Evolutionary conservation across 345 rosid species (phyloP), one percentile per base, ranked within the genome.

Genomic region (Raphanus sativus): DNA sequence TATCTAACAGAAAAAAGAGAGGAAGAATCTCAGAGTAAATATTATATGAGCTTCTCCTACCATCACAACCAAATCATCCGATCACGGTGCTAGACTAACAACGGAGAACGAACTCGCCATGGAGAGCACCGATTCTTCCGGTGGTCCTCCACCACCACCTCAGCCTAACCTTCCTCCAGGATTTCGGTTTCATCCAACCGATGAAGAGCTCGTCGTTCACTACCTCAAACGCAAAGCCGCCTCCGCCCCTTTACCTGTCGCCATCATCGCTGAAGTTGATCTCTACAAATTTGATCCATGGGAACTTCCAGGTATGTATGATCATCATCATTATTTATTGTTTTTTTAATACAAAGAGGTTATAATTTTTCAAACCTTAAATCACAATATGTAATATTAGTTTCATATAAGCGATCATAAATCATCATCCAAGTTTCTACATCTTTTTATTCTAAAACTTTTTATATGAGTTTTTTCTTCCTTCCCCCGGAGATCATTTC

Each of bases 181-280:
- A 0, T 95, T 95, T 88, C 83, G 99, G 42, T 95, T 95, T 87
- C 99, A 95, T 67, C 99, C 99, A 12, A 91, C 99, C 29, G 98
- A 95, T 11, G 99, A 95, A 81, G 99, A 95, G 81, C 93, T 95
- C 6, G 93, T 95, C 0, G 97, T 92, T 55, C 97, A 95, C 86
- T 95, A 95, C 78, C 94, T 95, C 60, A 92, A 95, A 80, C 92
- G 89, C 85, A 95, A 95, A 79, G 90, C 87, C 5, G 77, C 88
- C 21, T 91, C 97, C 0, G 87, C 87, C 77, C 97, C 93, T 17
- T 88, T 91, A 60, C 98, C 99, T 0, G 97, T 92, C 9, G 77
- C 96, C 48, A 89, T 95, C 71, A 89, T 95, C 45, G 96, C 99
- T 24, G 99, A 95, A 64, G 89, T 95, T 62, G 96, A 95, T 82